Base-by-base conservation (phyloP, 768 basidiomycete species). In the Boletus rubescentipes region DNA sequence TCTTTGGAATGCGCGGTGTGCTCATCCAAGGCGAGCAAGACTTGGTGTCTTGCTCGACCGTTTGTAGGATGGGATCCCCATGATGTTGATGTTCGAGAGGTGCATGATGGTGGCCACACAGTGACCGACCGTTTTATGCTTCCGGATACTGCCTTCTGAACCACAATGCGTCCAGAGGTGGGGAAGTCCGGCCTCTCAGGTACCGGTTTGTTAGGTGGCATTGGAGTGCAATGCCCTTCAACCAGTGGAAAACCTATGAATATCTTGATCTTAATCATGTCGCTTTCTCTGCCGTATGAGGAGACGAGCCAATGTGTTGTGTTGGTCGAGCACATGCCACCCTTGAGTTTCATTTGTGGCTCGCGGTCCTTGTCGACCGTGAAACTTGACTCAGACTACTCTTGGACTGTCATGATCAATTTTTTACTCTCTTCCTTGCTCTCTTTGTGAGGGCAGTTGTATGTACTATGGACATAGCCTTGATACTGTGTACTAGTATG, bases 341-440 rank as follows among this genome's bases (percentile, higher is more conserved):
- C 54, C 58, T 63, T 65, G 23, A 59, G 58, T 64, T 55, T 50
- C 51, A 60, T 63, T 68, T 47, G 68, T 60, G 52, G 65, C 60
- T 51, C 57, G 54, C 20, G 47, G 53, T 53, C 42, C 29, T 54
- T 5, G 46, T 54, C 10, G 57, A 44, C 49, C 29, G 53, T 16
- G 42, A 39, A 56, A 66, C 61, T 62, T 41, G 63, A 64, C 51
- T 60, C 60, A 56, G 65, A 58, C 52, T 64, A 62, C 46, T 64
- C 65, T 67, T 40, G 51, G 44, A 32, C 55, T 61, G 57, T 53
- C 43, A n/a, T 54, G 50, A 15, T 21, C 12, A 34, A 55, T 4
- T 49, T 59, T 60, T 55, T 38, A 18, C 16, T 16, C 0, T 20
- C 29, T n/a, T 16, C 16, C 18, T 3, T 26, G 26, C 30, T 44